Base-by-base conservation (phyloP, 441 rosid genomes). In the Populus hybrid region DNA sequence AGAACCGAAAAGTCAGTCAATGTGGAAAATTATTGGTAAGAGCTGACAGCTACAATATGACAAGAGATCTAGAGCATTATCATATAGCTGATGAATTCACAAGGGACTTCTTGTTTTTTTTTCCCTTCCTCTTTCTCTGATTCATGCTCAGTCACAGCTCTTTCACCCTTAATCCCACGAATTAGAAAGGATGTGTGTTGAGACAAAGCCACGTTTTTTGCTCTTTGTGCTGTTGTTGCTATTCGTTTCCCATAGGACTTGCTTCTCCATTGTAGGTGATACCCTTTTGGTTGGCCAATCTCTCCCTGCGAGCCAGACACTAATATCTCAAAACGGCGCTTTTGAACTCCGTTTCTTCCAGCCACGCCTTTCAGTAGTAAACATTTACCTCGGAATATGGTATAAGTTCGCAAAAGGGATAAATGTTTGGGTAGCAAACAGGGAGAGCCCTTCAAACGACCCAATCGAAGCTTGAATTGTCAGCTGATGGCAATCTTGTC, bases 381-480 rank as follows among this genome's bases (percentile, higher is more conserved):
- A 18, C 40, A 26, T 24, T 20, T 67, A 67, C 34, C 14, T 67
- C 3, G 70, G 70, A 34, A 67, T 67, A 30, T 67, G 70, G 70
- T 7, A 67, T 18, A 32, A 18, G 16, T 34, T 18, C 0, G n/a
- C 0, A 5, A 0, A 7, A 5, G 7, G 0, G 23, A 8, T 0
- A 0, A 3, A 0, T 4, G 24, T 24, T 24, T 24, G 24, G 24
- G 24, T 24, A 24, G 24, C 24, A 24, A 24, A 24, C 1, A 24
- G 71, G 34, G 71, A 68, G 9, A 6, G 10, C 0, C 71, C 42
- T 12, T 8, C 34, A 1, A 20, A 68, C 21, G 1, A 46, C 18
- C 30, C 34, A 5, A 2, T 16, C 8, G 4, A 20, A 28, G 38
- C n/a, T 67, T 23, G 8, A 28, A 16, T 2, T 16, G 36, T 67